A percentile compares a stretch with the other conserved stretches of the same genome.
These are phyloP conservation scores for Exutisphaerella laricina DNA, from an alignment of 2,329 filamentous ascomycete genomes.

Conservation along the genomic window DNA sequence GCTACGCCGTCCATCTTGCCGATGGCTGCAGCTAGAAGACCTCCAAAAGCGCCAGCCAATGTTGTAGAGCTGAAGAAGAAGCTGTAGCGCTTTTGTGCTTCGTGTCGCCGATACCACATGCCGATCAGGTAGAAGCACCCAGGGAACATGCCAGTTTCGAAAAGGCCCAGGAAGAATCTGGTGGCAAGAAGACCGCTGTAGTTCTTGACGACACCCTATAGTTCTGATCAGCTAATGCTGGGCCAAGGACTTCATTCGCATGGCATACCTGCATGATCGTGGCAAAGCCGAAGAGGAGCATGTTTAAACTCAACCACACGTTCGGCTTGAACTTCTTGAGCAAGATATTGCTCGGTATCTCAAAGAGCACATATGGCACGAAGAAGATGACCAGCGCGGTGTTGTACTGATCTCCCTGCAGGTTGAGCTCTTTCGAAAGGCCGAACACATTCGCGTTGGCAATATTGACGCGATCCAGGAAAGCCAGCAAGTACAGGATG, in stretches of 20 bases:
- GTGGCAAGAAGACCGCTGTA: conserved; percentile 73
- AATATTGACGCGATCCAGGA: conserved; percentile 45
- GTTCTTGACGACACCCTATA: conserved; percentile 64
- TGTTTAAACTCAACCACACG: conserved; percentile 58
- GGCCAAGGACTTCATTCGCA: background rate
- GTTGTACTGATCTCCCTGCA: conserved; percentile 45
- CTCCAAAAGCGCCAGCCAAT: conserved; percentile 77
- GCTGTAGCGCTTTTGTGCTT: conserved; percentile 85
- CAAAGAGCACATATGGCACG: conserved; percentile 48
- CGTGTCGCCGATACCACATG: conserved; percentile 83
- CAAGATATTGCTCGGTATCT: conserved; percentile 50
- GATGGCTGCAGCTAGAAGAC: conserved; percentile 77
- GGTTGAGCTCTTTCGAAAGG: conserved; percentile 42
- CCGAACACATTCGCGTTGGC: conserved; percentile 50
- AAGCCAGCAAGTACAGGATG: conserved; percentile 45
- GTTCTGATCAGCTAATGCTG: no score
- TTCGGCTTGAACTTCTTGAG: conserved; percentile 49
- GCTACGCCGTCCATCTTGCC: conserved; percentile 73
- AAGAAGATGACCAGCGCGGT: conserved; percentile 51
- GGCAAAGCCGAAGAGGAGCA: conserved; percentile 75
- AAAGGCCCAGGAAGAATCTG: conserved; percentile 72
- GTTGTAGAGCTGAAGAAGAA: conserved; percentile 89
- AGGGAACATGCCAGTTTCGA: conserved; percentile 55
- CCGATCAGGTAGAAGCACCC: conserved; percentile 49
- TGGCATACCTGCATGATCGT: conserved; percentile 59